A percentile compares a stretch with the other conserved stretches of the same genome.
These are phyloP conservation scores for Penicillium decumbens DNA, from an alignment of 2,329 filamentous ascomycete species.

Conservation along the genomic window DNA sequence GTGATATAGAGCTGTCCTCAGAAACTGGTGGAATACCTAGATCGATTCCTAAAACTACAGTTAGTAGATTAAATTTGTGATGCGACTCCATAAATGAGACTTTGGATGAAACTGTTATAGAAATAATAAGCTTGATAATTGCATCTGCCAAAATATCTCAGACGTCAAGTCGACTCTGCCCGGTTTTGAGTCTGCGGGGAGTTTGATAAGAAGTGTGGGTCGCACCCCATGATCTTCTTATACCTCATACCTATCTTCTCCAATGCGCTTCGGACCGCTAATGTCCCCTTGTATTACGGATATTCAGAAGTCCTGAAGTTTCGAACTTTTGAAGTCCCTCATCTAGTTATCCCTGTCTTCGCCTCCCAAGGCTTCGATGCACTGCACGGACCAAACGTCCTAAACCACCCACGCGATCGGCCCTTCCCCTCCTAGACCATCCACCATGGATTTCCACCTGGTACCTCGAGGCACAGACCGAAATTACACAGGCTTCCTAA, in stretches of 20 bases:
- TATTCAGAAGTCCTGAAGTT: not conserved
- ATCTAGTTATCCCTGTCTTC: not conserved
- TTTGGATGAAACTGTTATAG: not conserved
- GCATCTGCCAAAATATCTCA: not conserved
- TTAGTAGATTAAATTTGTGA: no score
- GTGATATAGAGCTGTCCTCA: no score
- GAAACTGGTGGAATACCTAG: no score
- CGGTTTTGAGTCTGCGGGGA: not conserved
- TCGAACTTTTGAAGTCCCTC: not conserved
- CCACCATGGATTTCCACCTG: conserved; percentile 41
- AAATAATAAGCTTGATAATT: not conserved
- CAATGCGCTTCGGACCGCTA: not conserved
- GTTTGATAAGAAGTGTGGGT: conserved; percentile 5
- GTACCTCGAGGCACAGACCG: conserved; percentile 40
- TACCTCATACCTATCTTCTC: not conserved
- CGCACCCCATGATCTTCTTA: not conserved
- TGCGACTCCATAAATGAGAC: no score
- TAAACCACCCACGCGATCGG: conserved; percentile 8
- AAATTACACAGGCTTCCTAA: conserved; percentile 48
- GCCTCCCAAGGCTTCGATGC: not conserved
- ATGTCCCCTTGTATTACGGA: not conserved
- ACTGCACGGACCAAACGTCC: conserved; percentile 12
- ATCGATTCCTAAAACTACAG: no score
- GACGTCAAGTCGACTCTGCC: not conserved
- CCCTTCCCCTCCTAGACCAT: not conserved